Evolutionary conservation across 306 rosid species (phyloP).

Genomic region (Prunus fruticosa): DNA sequence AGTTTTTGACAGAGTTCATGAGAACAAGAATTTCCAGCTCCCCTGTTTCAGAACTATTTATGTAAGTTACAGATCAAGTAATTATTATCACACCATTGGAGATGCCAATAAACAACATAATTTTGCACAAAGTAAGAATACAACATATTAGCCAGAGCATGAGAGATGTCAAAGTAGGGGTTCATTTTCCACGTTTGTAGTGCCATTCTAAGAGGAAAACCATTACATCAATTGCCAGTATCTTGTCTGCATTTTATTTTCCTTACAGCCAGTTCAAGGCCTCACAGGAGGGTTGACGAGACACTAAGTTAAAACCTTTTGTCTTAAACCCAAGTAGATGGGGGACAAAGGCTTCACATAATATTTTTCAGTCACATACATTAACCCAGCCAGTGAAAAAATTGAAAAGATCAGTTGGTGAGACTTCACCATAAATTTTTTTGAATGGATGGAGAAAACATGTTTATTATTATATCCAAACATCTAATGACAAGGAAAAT

Average conservation of each 20-base stretch:
- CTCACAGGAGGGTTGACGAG: neutral
- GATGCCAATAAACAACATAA: neutral
- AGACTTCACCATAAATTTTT: neutral
- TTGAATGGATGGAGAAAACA: neutral
- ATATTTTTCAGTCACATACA: neutral
- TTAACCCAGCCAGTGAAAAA: neutral
- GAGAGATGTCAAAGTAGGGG: neutral
- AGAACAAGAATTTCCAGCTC: neutral
- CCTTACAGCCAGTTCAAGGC: neutral
- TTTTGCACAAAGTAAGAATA: neutral
- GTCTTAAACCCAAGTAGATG: constrained; percentile 2
- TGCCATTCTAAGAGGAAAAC: neutral
- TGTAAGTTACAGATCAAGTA: neutral
- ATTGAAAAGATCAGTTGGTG: neutral
- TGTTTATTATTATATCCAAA: neutral
- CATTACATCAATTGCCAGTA: neutral
- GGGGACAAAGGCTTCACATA: neutral
- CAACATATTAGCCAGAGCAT: neutral
- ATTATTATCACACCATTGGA: neutral
- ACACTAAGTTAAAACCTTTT: neutral
- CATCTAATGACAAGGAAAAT: constrained; percentile 10
- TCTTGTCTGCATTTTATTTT: neutral
- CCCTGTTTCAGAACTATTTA: neutral
- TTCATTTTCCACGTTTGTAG: neutral
- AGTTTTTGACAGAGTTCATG: neutral